Percentiles rank a stretch among this genome's conserved stretches.
phyloP scores from a whole-genome alignment of 2,329 filamentous ascomycete genomes.

The Fusarium mangiferae region DNA sequence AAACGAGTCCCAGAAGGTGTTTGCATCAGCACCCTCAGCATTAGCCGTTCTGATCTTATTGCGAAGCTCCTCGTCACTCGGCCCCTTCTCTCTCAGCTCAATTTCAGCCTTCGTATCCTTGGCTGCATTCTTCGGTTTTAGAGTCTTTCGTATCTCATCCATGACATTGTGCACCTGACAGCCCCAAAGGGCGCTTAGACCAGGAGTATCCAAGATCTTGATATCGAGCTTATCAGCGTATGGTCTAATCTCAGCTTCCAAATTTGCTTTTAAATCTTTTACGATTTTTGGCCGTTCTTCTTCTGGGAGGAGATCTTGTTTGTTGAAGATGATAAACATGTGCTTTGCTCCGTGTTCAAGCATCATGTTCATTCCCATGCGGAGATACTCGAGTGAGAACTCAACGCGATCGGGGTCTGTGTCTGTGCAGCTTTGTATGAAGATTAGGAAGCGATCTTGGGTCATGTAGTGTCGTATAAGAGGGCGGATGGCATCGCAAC shows the following conservation, averaged over 20 bases:
- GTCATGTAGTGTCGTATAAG: slow-evolving; percentile 44
- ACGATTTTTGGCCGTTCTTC: slow-evolving; percentile 31
- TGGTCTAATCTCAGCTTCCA: slow-evolving; percentile 29
- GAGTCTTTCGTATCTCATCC: slow-evolving; percentile 30
- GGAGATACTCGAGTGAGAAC: slow-evolving; percentile 44
- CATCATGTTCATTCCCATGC: slow-evolving; percentile 34
- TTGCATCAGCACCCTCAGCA: neutral
- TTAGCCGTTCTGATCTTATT: slow-evolving; percentile 15
- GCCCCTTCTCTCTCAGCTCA: slow-evolving; percentile 11
- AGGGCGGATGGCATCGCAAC: slow-evolving; percentile 44
- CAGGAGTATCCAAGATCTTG: slow-evolving; percentile 38
- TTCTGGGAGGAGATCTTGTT: slow-evolving; percentile 44
- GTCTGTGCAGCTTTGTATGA: slow-evolving; percentile 45
- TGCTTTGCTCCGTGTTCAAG: slow-evolving; percentile 29
- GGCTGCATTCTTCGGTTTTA: neutral
- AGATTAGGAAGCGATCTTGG: slow-evolving; percentile 42
- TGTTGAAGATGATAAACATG: slow-evolving; percentile 48
- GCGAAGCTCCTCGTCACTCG: slow-evolving; percentile 26
- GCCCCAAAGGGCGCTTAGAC: slow-evolving; percentile 33
- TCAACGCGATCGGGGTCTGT: slow-evolving; percentile 33
- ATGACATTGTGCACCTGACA: slow-evolving; percentile 22
- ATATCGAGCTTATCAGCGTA: slow-evolving; percentile 19
- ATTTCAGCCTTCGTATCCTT: slow-evolving; percentile 6
- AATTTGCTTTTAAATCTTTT: neutral
- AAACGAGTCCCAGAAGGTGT: slow-evolving; percentile 45